phyloP scores from a whole-genome alignment of 1,284 basidiomycete species.

The Pseudozyma sp. region DNA sequence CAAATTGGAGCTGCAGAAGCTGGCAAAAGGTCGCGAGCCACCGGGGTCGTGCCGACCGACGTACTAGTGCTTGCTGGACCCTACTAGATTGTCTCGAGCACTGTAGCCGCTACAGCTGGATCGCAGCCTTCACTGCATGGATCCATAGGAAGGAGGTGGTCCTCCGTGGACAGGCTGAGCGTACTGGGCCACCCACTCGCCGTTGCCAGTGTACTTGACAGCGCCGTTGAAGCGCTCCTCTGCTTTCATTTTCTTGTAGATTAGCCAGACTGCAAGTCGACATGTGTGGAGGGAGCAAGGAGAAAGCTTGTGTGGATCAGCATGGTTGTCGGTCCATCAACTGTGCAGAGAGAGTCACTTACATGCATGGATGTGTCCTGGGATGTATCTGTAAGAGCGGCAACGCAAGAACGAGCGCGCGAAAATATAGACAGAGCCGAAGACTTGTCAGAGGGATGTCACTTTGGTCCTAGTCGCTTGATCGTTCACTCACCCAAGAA shows the following conservation, averaged over 20 bases:
- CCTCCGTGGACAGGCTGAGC: constrained; percentile 24
- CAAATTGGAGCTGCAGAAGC: background rate
- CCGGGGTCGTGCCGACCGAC: too few species aligned
- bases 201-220: constrained; percentile 52
- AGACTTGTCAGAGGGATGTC: background rate
- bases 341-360: constrained; percentile 5
- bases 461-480: background rate
- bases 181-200: constrained; percentile 47
- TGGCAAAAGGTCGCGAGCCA: too few species aligned
- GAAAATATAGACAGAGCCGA: background rate
- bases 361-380: constrained; percentile 48
- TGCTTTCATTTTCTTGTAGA: constrained; percentile 58
- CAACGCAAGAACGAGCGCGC: background rate
- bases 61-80: too few species aligned
- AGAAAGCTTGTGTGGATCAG: background rate
- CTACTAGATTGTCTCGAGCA: too few species aligned
- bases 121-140: constrained; percentile 16
- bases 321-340: background rate
- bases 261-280: constrained; percentile 38
- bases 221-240: constrained; percentile 51
- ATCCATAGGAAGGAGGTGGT: constrained; percentile 42
- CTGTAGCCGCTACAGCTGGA: too few species aligned
- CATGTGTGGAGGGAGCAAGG: background rate
- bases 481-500: constrained; percentile 71
- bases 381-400: constrained; percentile 23